Conservation (phyloP, 208 protist genomes). For the Angomonas ambiguus region DNA sequence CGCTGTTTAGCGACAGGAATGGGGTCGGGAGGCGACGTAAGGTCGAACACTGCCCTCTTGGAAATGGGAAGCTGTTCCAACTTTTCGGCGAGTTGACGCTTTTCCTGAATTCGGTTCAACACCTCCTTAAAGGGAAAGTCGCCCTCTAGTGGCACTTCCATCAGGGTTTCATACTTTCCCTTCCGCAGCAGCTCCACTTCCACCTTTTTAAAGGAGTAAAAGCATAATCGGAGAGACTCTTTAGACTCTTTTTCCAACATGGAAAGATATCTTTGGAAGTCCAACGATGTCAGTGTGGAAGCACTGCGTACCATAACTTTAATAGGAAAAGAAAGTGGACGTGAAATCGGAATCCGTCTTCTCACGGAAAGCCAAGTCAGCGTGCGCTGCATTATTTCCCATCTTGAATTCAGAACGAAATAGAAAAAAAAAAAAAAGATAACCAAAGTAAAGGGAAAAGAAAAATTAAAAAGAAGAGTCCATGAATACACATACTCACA, state of each 20-base stretch:
- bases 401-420: no score
- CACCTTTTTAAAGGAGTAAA: not conserved
- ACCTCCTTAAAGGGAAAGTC: not conserved
- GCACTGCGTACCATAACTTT: no score
- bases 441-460: not conserved
- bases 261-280: not conserved
- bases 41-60: slow-evolving; percentile 16
- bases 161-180: not conserved
- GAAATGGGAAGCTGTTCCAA: not conserved
- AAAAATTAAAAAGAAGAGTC: not conserved
- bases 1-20: not conserved
- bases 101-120: not conserved
- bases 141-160: not conserved
- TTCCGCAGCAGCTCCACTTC: not conserved
- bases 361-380: no score
- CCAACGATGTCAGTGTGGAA: not conserved
- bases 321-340: not conserved
- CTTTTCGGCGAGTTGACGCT: not conserved
- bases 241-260: not conserved
- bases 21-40: not conserved
- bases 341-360: no score
- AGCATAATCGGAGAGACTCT: not conserved
- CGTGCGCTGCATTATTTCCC: no score
- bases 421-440: not conserved
- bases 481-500: not conserved